phyloP scores from a whole-genome alignment of 202 grass and related monocot genomes.

The Zoysia matrella region DNA sequence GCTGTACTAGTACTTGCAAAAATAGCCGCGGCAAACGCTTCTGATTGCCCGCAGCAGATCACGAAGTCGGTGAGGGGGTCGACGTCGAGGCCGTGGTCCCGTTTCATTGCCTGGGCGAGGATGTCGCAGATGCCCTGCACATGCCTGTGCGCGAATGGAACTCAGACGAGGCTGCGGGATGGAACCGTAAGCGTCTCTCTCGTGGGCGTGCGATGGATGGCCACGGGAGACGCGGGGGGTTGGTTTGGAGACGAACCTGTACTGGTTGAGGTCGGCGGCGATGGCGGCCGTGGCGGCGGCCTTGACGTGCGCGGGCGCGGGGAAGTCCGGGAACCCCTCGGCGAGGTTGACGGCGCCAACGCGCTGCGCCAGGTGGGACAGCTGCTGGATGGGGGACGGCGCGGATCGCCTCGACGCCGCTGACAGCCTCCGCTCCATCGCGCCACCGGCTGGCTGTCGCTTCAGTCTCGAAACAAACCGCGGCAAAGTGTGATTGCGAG shows the following conservation, averaged over 20 bases:
- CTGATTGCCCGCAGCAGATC: constrained; percentile 88
- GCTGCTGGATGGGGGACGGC: constrained; percentile 77
- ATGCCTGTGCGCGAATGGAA: constrained; percentile 45
- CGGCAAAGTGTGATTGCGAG: not conserved
- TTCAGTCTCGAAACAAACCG: not conserved
- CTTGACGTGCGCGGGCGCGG: constrained; percentile 71
- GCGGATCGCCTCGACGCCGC: constrained; percentile 46
- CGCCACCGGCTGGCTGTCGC: not conserved
- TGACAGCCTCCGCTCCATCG: constrained; percentile 79
- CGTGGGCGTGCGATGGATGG: not conserved
- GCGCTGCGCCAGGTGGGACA: constrained; percentile 81
- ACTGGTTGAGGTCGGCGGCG: constrained; percentile 79
- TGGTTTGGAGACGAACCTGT: constrained; percentile 51
- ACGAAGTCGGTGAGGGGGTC: constrained; percentile 75
- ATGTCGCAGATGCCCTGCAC: constrained; percentile 86
- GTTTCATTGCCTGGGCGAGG: constrained; percentile 58
- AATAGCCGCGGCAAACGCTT: constrained; percentile 79
- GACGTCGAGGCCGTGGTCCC: constrained; percentile 54
- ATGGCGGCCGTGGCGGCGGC: constrained; percentile 69
- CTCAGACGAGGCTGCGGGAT: not conserved
- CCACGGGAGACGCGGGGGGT: not conserved
- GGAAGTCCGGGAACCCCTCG: constrained; percentile 94
- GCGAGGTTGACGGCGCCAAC: constrained; percentile 85
- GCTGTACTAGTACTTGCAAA: constrained; percentile 61
- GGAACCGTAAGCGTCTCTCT: not conserved